These are phyloP conservation scores for Diutina neorugosa DNA, from an alignment of 1,139 yeast species.

Conservation along the genomic window DNA sequence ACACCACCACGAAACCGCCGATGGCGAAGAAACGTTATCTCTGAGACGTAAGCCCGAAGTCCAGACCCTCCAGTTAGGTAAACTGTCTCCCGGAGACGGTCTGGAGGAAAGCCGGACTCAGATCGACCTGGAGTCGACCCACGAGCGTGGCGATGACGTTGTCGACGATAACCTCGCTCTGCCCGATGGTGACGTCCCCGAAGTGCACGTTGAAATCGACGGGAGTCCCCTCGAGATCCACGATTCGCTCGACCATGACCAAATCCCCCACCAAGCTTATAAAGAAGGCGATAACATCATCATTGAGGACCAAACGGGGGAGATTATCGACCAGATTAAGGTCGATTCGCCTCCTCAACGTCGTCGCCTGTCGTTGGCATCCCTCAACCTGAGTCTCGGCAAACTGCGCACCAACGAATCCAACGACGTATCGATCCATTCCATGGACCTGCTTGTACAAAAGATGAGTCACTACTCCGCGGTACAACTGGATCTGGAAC, in stretches of 20 bases:
- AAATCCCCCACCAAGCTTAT: not conserved
- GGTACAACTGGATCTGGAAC: not conserved
- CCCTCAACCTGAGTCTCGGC: not conserved
- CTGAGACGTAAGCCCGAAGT: conserved; percentile 29
- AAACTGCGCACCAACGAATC: not conserved
- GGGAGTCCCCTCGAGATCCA: not conserved
- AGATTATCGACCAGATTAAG: conserved; percentile 35
- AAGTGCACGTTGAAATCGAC: not conserved
- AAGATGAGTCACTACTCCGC: conserved; percentile 19
- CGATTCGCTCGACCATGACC: not conserved
- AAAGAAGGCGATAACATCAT: conserved; percentile 55
- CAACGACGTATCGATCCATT: conserved; percentile 23
- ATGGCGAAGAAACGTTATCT: not conserved
- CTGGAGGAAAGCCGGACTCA: not conserved
- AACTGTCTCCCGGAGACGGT: conserved; percentile 9
- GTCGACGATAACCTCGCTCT: not conserved
- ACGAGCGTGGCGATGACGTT: not conserved
- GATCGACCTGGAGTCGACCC: not conserved
- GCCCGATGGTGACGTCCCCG: not conserved
- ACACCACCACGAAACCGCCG: conserved; percentile 9
- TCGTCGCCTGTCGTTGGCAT: not conserved
- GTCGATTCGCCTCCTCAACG: not conserved
- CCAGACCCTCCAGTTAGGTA: conserved; percentile 32
- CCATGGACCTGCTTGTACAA: conserved; percentile 27
- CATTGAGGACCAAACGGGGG: conserved; percentile 77